Percentiles rank a stretch among this genome's conserved stretches.
Conservation (phyloP, 1,284 basidiomycete genomes). For the Trichosporon ovoides region DNA sequence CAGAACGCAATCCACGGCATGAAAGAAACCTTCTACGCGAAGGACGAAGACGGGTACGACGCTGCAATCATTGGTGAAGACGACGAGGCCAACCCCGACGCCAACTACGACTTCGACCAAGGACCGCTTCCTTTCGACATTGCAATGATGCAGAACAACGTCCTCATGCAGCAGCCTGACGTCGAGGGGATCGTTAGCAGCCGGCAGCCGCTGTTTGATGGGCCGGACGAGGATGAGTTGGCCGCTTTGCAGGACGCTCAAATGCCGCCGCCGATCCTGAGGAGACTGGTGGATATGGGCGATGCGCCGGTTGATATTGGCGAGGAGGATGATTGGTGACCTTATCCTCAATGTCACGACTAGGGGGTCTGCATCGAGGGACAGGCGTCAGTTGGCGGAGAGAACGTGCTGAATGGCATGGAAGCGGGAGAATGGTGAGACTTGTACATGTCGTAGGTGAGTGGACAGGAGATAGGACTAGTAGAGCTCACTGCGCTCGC, state of each 20-base stretch:
- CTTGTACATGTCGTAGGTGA: too few species aligned
- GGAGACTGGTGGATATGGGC: background rate
- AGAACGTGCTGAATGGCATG: too few species aligned
- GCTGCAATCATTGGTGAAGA: constrained; percentile 33
- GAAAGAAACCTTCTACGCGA: constrained; percentile 58
- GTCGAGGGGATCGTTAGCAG: too few species aligned
- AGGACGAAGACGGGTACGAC: constrained; percentile 50
- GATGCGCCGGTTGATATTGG: constrained; percentile 10
- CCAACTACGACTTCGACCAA: background rate
- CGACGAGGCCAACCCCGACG: constrained; percentile 23
- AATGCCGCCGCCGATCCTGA: background rate
- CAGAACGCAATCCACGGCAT: constrained; percentile 43
- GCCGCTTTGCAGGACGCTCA: constrained; percentile 57
- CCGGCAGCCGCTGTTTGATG: constrained; percentile 32
- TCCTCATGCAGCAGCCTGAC: background rate
- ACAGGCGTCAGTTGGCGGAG: too few species aligned
- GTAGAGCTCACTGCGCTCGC: too few species aligned
- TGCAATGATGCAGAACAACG: background rate
- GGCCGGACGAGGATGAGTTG: constrained; percentile 49
- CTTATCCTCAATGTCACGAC: too few species aligned
- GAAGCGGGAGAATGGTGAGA: too few species aligned
- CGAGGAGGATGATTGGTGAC: constrained; percentile 35
- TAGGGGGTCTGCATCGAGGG: too few species aligned
- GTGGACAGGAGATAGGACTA: too few species aligned
- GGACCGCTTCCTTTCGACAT: too few species aligned